Conservation (phyloP, 805 yeast species). For the Metschnikowia hibisci region DNA sequence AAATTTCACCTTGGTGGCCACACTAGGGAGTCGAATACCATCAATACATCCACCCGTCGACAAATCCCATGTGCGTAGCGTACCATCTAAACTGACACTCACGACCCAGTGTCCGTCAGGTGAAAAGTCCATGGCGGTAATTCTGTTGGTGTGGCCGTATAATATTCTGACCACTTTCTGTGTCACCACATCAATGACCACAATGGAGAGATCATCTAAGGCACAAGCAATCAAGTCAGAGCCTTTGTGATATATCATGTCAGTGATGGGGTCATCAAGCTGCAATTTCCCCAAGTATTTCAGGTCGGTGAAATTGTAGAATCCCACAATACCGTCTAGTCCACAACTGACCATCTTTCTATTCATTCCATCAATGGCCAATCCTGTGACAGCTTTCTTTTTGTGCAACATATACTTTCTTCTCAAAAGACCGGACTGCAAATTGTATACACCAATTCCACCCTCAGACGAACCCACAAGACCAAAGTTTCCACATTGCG, state of each 20-base stretch:
- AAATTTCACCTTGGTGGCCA: slow-evolving; percentile 76
- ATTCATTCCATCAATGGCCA: slow-evolving; percentile 88
- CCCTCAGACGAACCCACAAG: slow-evolving; percentile 87
- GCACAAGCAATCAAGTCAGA: slow-evolving; percentile 84
- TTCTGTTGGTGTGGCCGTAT: slow-evolving; percentile 85
- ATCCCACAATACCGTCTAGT: slow-evolving; percentile 83
- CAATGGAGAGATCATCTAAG: slow-evolving; percentile 80
- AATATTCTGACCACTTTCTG: slow-evolving; percentile 80
- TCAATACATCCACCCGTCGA: slow-evolving; percentile 97
- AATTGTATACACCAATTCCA: slow-evolving; percentile 76
- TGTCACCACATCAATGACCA: slow-evolving; percentile 77
- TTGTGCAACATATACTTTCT: slow-evolving; percentile 67
- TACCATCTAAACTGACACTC: slow-evolving; percentile 76
- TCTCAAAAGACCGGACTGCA: slow-evolving; percentile 86
- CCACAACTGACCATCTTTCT: slow-evolving; percentile 82
- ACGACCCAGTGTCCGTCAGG: slow-evolving; percentile 96
- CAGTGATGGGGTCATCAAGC: slow-evolving; percentile 73
- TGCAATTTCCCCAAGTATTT: slow-evolving; percentile 61
- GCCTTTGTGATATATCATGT: slow-evolving; percentile 70
- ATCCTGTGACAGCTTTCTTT: slow-evolving; percentile 73
- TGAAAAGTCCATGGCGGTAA: slow-evolving; percentile 83
- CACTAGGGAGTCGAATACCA: slow-evolving; percentile 72
- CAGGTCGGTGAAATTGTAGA: slow-evolving; percentile 77
- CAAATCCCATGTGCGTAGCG: slow-evolving; percentile 93
- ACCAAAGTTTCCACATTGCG: slow-evolving; percentile 95